phyloP scores from a whole-genome alignment of 2,329 filamentous ascomycete genomes.

The Corniculantispora saksenae region DNA sequence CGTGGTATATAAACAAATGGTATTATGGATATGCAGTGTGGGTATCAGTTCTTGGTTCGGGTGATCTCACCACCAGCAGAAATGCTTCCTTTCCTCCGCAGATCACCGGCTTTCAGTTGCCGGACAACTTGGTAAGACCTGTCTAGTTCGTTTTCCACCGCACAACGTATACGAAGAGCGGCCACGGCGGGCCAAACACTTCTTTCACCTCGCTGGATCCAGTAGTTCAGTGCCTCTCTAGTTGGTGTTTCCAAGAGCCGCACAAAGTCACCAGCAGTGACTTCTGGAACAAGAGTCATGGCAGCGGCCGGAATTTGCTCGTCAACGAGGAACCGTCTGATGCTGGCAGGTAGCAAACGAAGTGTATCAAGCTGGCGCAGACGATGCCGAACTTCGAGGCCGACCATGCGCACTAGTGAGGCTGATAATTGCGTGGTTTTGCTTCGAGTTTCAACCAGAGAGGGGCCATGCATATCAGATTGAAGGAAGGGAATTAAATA shows the following conservation, averaged over 20 bases:
- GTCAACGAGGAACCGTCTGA: conserved; percentile 78
- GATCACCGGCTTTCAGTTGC: conserved; percentile 56
- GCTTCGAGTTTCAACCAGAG: conserved; percentile 59
- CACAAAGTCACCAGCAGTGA: conserved; percentile 72
- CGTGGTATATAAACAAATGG: neutral
- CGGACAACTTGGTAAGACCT: conserved; percentile 79
- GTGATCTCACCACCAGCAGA: conserved; percentile 22
- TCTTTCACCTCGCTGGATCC: conserved; percentile 81
- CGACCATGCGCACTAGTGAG: conserved; percentile 67
- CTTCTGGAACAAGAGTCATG: conserved; percentile 79
- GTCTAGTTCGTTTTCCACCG: conserved; percentile 85
- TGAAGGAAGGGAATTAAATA: conserved; percentile 85
- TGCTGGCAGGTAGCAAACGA: conserved; percentile 66
- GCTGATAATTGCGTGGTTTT: conserved; percentile 58
- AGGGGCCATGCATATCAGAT: conserved; percentile 76
- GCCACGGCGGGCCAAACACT: conserved; percentile 90
- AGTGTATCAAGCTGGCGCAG: conserved; percentile 79
- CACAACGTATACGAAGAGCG: conserved; percentile 78
- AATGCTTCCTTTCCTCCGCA: conserved; percentile 49
- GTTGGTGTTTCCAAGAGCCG: conserved; percentile 83
- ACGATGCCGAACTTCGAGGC: conserved; percentile 77
- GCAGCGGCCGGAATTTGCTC: conserved; percentile 78
- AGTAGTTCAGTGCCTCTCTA: conserved; percentile 73
- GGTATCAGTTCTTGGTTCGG: conserved; percentile 19
- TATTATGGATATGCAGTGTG: neutral